phyloP scores from a whole-genome alignment of 2,329 filamentous ascomycete species.

The Shiraia bambusicola region DNA sequence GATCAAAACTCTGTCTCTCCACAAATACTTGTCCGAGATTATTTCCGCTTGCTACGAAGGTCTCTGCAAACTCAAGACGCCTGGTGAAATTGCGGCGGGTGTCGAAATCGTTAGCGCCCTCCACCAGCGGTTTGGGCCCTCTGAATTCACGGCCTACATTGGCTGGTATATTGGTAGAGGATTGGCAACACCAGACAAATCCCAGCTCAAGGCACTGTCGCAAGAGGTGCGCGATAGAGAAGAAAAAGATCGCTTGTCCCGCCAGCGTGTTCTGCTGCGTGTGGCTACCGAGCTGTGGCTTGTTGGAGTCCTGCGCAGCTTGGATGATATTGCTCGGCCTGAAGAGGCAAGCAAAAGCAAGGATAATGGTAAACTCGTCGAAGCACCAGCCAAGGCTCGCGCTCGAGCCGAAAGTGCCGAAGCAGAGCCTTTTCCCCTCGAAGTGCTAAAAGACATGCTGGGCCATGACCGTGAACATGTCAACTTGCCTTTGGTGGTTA shows the following conservation, averaged over 20 bases:
- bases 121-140: conserved; percentile 88
- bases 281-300: conserved; percentile 97
- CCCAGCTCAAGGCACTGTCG: conserved; percentile 73
- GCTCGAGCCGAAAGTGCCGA: conserved; percentile 63
- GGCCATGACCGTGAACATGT: conserved; percentile 90
- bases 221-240: conserved; percentile 88
- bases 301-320: conserved; percentile 79
- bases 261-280: conserved; percentile 82
- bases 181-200: conserved; percentile 86
- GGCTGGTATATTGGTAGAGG: conserved; percentile 92
- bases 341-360: conserved; percentile 65
- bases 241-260: conserved; percentile 86
- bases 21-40: conserved; percentile 96
- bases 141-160: conserved; percentile 86
- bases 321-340: conserved; percentile 68
- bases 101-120: conserved; percentile 94
- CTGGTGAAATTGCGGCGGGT: conserved; percentile 86
- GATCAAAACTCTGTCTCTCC: conserved; percentile 83
- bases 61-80: conserved; percentile 84
- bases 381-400: conserved; percentile 64
- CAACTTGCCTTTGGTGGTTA: conserved; percentile 86
- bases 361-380: conserved; percentile 55
- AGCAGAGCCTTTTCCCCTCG: conserved; percentile 89
- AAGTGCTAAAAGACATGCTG: conserved; percentile 95
- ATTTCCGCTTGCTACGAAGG: conserved; percentile 95